These are phyloP conservation scores for Syzygium oleosum DNA, from an alignment of 345 rosid genomes.

Conservation along the genomic window DNA sequence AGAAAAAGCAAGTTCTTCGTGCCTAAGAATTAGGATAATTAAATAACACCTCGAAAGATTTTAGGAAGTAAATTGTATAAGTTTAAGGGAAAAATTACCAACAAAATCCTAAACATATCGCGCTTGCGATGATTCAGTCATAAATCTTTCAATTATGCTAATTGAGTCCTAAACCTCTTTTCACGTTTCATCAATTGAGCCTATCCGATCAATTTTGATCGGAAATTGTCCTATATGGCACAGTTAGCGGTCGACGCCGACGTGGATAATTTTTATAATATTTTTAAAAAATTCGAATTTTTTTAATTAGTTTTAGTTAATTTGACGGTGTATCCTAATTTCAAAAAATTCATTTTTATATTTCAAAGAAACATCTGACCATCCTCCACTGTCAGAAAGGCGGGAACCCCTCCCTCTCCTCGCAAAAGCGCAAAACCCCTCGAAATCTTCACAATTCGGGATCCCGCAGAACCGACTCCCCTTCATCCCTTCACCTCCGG, in stretches of 20 bases:
- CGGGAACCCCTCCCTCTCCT: background rate
- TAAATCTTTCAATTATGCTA: no score
- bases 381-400: background rate
- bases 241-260: no score
- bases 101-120: no score
- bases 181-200: no score
- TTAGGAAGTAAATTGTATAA: background rate
- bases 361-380: background rate
- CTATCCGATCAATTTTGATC: no score
- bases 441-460: background rate
- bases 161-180: no score
- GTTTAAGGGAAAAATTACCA: background rate
- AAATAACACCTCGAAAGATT: background rate
- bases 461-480: background rate
- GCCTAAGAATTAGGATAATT: background rate
- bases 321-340: background rate
- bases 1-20: background rate
- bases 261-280: no score
- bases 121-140: no score
- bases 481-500: background rate
- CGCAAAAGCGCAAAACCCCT: background rate
- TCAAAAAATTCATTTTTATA: background rate
- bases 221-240: no score
- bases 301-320: background rate
- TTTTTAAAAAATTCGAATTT: no score